These are phyloP conservation scores for Curvularia sp. DNA, from an alignment of 2,329 filamentous ascomycete species.

Conservation along the genomic window DNA sequence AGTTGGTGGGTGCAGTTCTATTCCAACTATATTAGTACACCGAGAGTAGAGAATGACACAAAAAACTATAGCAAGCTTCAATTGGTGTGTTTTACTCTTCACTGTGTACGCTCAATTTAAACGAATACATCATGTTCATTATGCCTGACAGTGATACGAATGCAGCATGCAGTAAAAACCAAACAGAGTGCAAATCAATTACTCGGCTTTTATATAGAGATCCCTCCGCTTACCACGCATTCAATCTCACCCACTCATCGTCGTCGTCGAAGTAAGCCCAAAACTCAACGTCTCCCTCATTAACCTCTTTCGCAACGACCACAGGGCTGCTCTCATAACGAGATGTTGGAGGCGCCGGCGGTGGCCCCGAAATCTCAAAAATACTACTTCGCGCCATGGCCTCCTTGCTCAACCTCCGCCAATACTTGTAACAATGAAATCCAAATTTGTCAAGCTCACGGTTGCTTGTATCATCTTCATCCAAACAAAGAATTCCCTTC, in stretches of 20 bases:
- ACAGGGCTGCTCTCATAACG: not conserved
- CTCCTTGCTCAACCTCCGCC: constrained; percentile 2
- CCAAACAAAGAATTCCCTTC: constrained; percentile 19
- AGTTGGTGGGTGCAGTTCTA: too few species aligned
- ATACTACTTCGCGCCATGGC: not conserved
- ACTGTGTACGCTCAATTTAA: too few species aligned
- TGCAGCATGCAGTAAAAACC: not conserved
- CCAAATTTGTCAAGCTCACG: constrained; percentile 1
- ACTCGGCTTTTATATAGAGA: not conserved
- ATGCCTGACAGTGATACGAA: too few species aligned
- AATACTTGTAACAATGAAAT: not conserved
- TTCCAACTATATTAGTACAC: too few species aligned
- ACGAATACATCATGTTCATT: too few species aligned
- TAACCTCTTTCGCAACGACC: not conserved
- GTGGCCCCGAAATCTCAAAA: constrained; percentile 8
- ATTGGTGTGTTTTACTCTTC: too few species aligned
- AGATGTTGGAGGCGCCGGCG: not conserved
- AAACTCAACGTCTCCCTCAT: not conserved
- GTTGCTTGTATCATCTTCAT: not conserved
- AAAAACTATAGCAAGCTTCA: too few species aligned
- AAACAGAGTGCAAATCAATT: not conserved
- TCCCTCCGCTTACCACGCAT: not conserved
- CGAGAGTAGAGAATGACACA: not conserved
- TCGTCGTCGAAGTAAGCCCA: not conserved
- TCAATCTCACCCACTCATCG: not conserved